Base-by-base conservation (phyloP, 768 basidiomycete genomes). In the Rickenella mellea region DNA sequence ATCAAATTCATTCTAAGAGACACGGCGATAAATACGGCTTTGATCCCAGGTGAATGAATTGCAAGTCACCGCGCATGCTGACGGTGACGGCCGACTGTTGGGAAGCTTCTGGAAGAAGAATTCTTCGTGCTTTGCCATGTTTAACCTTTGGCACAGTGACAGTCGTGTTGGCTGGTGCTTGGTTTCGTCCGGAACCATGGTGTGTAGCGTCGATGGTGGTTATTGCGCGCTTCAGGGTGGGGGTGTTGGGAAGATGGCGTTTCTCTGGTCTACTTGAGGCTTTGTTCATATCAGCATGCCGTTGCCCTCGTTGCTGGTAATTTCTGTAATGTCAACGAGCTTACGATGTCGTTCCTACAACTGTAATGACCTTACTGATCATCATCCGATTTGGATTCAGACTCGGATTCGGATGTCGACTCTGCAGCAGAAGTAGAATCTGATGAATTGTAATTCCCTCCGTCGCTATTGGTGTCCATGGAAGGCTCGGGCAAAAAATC, bases 1-100 rank as follows among this genome's bases (percentile, higher is more conserved):
- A 6, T 36, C 7, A 19, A 17, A 2, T 12, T 10, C 5, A 17
- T 15, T 36, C 2, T 27, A 30, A 22, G 21, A 15, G 27, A 31
- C 14, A 35, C 19, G 31, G 32, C 21, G 24, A 27, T 22, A 47
- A 50, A 25, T 42, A 55, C 56, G 45, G 45, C 25, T 42, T 42
- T 15, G 28, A 45, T 37, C 48, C 47, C 8, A 17, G 4, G 40
- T 66, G 44, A 44, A 70, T 64, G 47, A 69, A 69, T 39, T 73
- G 66, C n/a, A 62, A 52, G 42, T 71, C 67, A 26, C 60, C 63
- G 30, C 65, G 55, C 71, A 71, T 71, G 21, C 68, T 69, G 41
- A 73, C 55, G 25, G 68, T 66, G 33, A 62, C 56, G 36, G 70
- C 47, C 9, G 69, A 67, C n/a, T 4, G n/a, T 12, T 28, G 40